Evolutionary conservation across 2,329 filamentous ascomycete genomes (phyloP).

Genomic region (Aspergillus brasiliensis): DNA sequence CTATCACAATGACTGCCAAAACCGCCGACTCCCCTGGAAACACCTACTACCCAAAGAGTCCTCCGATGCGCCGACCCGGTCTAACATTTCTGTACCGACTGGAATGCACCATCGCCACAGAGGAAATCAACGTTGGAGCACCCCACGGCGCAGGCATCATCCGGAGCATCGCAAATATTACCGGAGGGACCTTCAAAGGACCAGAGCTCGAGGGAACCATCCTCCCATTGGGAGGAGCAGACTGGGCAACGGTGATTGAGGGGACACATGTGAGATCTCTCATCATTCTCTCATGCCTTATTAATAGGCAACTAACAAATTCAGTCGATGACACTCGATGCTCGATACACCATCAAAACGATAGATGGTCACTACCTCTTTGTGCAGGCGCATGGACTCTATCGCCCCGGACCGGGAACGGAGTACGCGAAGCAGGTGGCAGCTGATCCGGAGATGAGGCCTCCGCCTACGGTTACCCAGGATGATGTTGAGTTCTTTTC

Average conservation of each 20-base stretch:
- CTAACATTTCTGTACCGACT: conserved; percentile 27
- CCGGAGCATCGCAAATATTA: conserved; percentile 25
- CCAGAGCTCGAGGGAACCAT: conserved; percentile 24
- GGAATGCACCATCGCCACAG: conserved; percentile 25
- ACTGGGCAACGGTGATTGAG: conserved; percentile 28
- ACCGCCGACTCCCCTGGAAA: conserved; percentile 23
- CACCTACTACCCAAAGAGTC: conserved; percentile 22
- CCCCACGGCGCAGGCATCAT: conserved; percentile 24
- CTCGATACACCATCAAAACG: conserved; percentile 26
- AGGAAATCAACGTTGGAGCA: conserved; percentile 26
- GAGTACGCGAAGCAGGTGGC: conserved; percentile 26
- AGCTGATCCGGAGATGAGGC: conserved; percentile 11
- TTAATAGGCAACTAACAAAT: conserved; percentile 22
- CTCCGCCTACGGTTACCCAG: conserved; percentile 21
- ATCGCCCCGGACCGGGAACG: conserved; percentile 26
- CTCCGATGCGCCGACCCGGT: conserved; percentile 26
- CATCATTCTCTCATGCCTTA: neutral
- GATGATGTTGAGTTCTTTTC: conserved; percentile 31
- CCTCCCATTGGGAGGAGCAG: conserved; percentile 25
- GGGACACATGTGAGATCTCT: conserved; percentile 23
- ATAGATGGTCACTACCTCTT: conserved; percentile 25
- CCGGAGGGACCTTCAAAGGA: conserved; percentile 26
- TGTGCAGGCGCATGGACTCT: conserved; percentile 29
- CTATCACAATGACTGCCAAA: neutral
- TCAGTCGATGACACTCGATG: conserved; percentile 28